Evolutionary conservation across 1,284 basidiomycete species (phyloP).

Genomic region (Naganishia albida): DNA sequence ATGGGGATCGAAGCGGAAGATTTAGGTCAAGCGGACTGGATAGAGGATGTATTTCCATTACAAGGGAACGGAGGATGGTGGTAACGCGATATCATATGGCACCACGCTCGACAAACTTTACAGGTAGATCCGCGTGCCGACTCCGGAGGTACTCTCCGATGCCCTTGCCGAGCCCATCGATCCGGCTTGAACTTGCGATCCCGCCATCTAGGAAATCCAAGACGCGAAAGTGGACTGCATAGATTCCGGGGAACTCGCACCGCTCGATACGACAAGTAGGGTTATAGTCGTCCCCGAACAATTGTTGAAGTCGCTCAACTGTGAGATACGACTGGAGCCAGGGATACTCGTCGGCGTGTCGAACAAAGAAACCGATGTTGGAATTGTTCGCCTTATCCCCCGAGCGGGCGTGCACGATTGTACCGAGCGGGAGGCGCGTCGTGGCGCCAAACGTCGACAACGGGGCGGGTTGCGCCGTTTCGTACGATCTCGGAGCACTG

Average conservation of each 20-base stretch:
- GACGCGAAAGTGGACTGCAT: conserved; percentile 35
- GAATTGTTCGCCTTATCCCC: conserved; percentile 43
- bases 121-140: conserved; percentile 19
- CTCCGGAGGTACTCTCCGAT: conserved; percentile 28
- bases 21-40: conserved; percentile 15
- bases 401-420: conserved; percentile 40
- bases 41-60: conserved; percentile 19
- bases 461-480: conserved; percentile 12
- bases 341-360: conserved; percentile 37
- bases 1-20: conserved; percentile 3
- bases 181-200: conserved; percentile 30
- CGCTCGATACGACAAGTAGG: conserved; percentile 38
- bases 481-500: not conserved
- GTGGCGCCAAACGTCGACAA: conserved; percentile 34
- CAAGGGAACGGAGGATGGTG: conserved; percentile 20
- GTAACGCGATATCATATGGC: conserved; percentile 15
- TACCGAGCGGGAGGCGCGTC: conserved; percentile 35
- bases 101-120: conserved; percentile 13
- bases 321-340: conserved; percentile 37
- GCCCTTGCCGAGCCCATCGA: conserved; percentile 28
- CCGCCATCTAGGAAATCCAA: conserved; percentile 28
- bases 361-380: conserved; percentile 41
- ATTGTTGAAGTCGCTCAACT: conserved; percentile 30
- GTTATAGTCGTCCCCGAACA: conserved; percentile 38
- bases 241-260: conserved; percentile 40